These are phyloP conservation scores for Colletotrichum horii DNA, from an alignment of 2,329 filamentous ascomycete genomes.

Conservation along the genomic window DNA sequence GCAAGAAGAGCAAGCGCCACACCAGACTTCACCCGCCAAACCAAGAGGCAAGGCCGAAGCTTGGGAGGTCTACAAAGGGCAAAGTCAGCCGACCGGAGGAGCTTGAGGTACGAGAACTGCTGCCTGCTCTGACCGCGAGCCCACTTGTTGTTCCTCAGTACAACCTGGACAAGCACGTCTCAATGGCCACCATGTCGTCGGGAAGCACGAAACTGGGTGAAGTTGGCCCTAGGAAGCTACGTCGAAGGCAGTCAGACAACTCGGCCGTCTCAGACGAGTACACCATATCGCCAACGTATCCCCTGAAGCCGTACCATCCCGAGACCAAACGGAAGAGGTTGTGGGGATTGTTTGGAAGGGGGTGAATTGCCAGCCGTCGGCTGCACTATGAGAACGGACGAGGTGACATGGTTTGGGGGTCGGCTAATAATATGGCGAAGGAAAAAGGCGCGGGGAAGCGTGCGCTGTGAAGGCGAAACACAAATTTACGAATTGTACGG, in stretches of 20 bases:
- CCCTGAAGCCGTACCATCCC: constrained; percentile 5
- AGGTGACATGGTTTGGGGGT: background rate
- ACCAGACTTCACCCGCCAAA: background rate
- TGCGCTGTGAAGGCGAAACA: background rate
- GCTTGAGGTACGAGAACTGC: background rate
- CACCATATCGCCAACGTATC: constrained; percentile 3
- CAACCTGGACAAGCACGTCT: constrained; percentile 23
- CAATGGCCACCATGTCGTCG: constrained; percentile 42
- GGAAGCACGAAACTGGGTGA: constrained; percentile 53
- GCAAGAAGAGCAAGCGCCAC: background rate
- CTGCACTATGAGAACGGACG: background rate
- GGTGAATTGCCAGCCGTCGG: background rate
- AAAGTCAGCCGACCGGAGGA: background rate
- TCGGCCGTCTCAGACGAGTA: background rate
- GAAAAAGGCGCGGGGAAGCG: background rate
- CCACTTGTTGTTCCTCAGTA: background rate
- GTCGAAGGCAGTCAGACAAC: background rate
- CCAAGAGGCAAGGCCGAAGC: background rate
- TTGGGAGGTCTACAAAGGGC: background rate
- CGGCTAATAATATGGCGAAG: background rate
- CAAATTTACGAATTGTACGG: background rate
- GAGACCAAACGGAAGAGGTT: background rate
- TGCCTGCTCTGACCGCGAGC: background rate
- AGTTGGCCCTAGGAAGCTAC: constrained; percentile 25
- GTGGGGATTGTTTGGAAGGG: constrained; percentile 10